These are phyloP conservation scores for Amphirosellinia nigrospora DNA, from an alignment of 495 filamentous ascomycete genomes.

Conservation along the genomic window DNA sequence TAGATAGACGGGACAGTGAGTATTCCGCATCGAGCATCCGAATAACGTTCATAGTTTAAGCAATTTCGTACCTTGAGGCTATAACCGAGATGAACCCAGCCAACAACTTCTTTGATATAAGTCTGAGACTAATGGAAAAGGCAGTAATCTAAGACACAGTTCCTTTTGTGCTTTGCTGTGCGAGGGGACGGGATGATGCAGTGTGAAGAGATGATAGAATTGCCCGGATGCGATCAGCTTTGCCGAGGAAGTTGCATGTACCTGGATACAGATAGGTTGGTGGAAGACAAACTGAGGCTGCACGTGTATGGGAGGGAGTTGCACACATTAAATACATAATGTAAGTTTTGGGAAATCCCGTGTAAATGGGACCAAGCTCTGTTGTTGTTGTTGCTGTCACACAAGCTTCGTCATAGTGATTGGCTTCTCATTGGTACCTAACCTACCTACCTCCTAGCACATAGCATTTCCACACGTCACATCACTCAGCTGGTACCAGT, in stretches of 20 bases:
- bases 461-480: background rate
- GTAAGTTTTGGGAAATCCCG: background rate
- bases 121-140: background rate
- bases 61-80: constrained; percentile 13
- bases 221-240: background rate
- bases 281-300: background rate
- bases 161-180: background rate
- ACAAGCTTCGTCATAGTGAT: constrained; percentile 13
- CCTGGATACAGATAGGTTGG: background rate
- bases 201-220: background rate
- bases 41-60: background rate
- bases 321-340: constrained; percentile 14
- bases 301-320: background rate
- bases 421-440: constrained; percentile 8
- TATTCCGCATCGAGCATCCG: background rate
- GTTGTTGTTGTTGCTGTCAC: constrained; percentile 22
- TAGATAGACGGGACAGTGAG: background rate
- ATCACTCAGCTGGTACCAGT: background rate
- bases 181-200: background rate
- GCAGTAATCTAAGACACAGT: background rate
- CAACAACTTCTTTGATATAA: background rate
- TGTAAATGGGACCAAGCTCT: background rate
- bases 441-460: too few relatives aligned
- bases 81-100: background rate
- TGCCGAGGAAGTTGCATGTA: background rate